phyloP scores from a whole-genome alignment of 208 protist species.

The Acanthamoeba triangularis region DNA sequence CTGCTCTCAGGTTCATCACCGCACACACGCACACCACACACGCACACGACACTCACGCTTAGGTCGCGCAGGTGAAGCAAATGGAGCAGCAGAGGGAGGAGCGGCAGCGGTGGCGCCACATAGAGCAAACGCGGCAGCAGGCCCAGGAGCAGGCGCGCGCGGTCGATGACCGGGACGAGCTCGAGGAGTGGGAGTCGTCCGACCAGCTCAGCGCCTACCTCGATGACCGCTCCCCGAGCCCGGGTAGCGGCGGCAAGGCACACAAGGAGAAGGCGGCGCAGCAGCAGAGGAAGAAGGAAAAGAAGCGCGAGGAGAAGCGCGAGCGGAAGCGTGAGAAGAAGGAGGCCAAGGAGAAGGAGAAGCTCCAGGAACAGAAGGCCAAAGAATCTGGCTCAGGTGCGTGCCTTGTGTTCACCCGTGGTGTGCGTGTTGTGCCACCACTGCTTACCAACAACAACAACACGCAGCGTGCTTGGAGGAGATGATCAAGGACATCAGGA shows the following conservation, averaged over 20 bases:
- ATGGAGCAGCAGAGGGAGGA: constrained; percentile 6
- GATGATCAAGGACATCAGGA: constrained; percentile 46
- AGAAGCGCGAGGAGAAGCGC: background rate
- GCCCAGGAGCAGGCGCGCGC: background rate
- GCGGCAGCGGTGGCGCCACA: background rate
- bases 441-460: background rate
- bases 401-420: too few species aligned
- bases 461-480: background rate
- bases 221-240: background rate
- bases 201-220: background rate
- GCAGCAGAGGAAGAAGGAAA: background rate
- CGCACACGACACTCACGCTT: background rate
- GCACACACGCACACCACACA: background rate
- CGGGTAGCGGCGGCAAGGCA: background rate
- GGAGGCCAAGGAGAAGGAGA: constrained; percentile 57
- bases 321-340: constrained; percentile 33
- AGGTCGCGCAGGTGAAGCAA: background rate
- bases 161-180: background rate
- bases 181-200: constrained; percentile 22
- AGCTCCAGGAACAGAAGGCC: background rate
- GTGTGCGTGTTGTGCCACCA: background rate
- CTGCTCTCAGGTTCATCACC: background rate
- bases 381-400: constrained; percentile 5
- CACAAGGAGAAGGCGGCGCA: background rate
- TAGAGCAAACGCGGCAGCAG: background rate